Evolutionary conservation across 1,284 basidiomycete species (phyloP), one percentile per base, ranked within the genome.

Genomic region (Hypsizygus ulmarius): DNA sequence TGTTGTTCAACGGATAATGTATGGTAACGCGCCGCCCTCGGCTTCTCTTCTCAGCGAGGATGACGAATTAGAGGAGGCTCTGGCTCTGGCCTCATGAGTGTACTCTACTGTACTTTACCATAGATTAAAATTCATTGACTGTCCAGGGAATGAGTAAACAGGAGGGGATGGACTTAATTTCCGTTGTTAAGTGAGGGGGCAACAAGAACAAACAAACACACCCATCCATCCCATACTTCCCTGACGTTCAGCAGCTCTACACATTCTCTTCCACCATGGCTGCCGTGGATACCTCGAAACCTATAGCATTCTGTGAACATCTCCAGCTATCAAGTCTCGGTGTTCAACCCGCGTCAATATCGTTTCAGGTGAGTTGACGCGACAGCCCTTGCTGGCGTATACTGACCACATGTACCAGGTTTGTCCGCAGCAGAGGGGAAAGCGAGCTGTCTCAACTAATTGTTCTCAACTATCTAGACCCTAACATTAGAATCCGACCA

Each of bases 401-500:
- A 54, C 58, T 62, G 54, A 59, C 50, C 47, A 33, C 57, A 43
- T 57, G 55, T 55, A 58, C 53, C 49, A 68, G 66, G 68, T 69
- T 59, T 55, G 55, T 60, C 59, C 58, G 49, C 36, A 49, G 39
- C 16, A 39, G 34, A 28, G 42, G 16, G 16, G 42, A 11, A 40
- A 2, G 21, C 12, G 36, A 38, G 18, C 15, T 18, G 12, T 21
- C 18, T 21, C 32, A 25, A 41, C 35, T 45, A 40, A 54, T 43
- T n/a, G 21, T 34, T 33, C 16, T 29, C 9, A 12, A 35, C 49
- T 39, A 21, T 48, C 10, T 59, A 90, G 81, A 93, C 87, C 36
- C 75, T 97, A 60, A 97, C 95, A 6, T 79, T 98, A 60, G 94
- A 98, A 74, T 96, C 93, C 57, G 96, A 99, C 77, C 90, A 90